Evolutionary conservation across 1,284 basidiomycete species (phyloP), one percentile per base, ranked within the genome.

Genomic region (Ceraceosorus bombacis): DNA sequence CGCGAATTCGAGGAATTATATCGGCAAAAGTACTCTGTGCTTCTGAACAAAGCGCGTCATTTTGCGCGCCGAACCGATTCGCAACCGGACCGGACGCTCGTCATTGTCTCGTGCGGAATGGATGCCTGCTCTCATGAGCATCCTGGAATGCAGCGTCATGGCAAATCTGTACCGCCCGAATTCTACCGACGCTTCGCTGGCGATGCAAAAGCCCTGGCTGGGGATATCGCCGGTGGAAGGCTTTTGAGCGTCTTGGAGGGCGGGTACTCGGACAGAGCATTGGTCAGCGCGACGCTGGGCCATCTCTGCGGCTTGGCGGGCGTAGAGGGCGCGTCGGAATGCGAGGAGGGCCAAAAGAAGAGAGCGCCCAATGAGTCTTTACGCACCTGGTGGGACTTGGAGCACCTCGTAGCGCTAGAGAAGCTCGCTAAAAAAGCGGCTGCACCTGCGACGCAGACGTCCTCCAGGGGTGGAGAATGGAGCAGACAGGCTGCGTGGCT

Each of bases 71-170:
- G 79, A 49, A 91, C 89, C 0, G 82, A 82, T 0, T 85, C 86
- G 0, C 79, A 82, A 0, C 83, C 84, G 0, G 82, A 86, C n/a
- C 85, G 87, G 68, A 87, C 87, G 0, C 77, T 96, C 5, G 80
- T 97, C 1, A 57, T 72, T n/a, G 59, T 80, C 53, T 71, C 79
- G 41, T 78, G 80, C 63, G 94, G 94, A 1, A 92, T 97, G 78
- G 94, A 97, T 69, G 93, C 92, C 0, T 90, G 87, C 62, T 87
- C 92, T 71, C 89, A 96, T 77, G 93, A 98, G 74, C 86, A 88
- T 66, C 81, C 85, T 4, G 87, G 86, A 5, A 98, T 98, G 94
- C 90, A 90, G 51, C 82, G 94, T 6, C 94, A 97, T 77, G 83
- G 85, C 53, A 86, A 91, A n/a, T 86, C 87, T 64, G 91, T 97